Evolutionary conservation across 2,329 filamentous ascomycete genomes (phyloP).

Genomic region (Fusarium sulawesiense): DNA sequence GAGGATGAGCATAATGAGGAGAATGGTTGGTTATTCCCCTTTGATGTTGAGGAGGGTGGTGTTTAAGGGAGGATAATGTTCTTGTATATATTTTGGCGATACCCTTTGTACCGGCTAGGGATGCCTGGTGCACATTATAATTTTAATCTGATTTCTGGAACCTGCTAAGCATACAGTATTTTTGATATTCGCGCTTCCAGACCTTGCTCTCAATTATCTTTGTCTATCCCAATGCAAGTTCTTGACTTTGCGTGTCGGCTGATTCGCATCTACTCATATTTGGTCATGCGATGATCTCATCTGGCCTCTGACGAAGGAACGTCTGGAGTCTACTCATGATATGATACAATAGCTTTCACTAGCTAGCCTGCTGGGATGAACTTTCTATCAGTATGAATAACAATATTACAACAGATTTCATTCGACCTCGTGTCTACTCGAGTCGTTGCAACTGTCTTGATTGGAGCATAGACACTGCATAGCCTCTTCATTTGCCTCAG

Average conservation of each 20-base stretch:
- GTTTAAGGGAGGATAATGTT: background rate
- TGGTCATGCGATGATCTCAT: background rate
- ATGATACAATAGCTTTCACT: too few species aligned
- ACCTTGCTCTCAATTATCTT: too few species aligned
- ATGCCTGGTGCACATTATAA: background rate
- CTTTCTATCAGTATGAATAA: too few species aligned
- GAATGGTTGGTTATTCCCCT: slow-evolving; percentile 31
- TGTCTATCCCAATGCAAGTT: too few species aligned
- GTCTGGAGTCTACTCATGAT: too few species aligned
- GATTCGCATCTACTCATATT: background rate
- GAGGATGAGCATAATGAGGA: slow-evolving; percentile 32
- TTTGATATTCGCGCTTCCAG: too few species aligned
- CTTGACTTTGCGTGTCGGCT: background rate
- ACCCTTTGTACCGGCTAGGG: background rate
- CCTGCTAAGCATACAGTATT: background rate
- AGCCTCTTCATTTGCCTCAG: background rate
- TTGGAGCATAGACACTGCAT: background rate
- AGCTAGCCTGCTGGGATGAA: too few species aligned
- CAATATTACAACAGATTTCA: too few species aligned
- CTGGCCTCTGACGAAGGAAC: background rate
- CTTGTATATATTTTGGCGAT: background rate
- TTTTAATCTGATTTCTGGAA: background rate
- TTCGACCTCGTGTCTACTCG: background rate
- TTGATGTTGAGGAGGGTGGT: background rate
- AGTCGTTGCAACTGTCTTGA: rapidly evolving